Conservation (phyloP, 257 asterid genomes). For the Capsicum baccatum region DNA sequence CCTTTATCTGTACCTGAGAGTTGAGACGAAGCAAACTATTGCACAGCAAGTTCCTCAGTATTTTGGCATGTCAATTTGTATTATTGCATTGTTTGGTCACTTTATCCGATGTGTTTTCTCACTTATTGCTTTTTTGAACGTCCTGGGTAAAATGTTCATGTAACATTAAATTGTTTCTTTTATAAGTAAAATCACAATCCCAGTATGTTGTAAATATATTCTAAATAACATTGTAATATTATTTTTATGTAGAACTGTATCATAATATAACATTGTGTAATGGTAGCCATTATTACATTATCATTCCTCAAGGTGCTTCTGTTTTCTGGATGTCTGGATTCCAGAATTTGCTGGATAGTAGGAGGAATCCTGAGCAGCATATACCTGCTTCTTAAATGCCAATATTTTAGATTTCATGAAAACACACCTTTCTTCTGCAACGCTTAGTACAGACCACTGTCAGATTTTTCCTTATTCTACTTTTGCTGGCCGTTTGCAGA, state of each 20-base stretch:
- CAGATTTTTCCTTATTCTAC: background rate
- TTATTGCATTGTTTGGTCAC: background rate
- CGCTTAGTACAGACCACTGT: background rate
- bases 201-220: background rate
- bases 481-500: constrained; percentile 49
- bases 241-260: background rate
- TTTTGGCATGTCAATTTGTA: background rate
- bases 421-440: background rate
- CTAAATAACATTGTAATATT: background rate
- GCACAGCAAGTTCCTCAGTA: background rate
- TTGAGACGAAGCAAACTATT: too few species aligned
- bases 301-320: constrained; percentile 13
- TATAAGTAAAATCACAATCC: background rate
- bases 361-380: background rate
- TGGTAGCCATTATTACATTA: background rate
- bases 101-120: background rate
- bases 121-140: background rate
- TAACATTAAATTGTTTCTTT: background rate
- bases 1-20: background rate
- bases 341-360: background rate
- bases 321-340: constrained; percentile 11
- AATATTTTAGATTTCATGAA: background rate
- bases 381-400: background rate
- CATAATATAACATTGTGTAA: background rate
- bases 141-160: background rate